phyloP scores from a whole-genome alignment of 164 flowering plant species.

The Kingdonia uniflora region DNA sequence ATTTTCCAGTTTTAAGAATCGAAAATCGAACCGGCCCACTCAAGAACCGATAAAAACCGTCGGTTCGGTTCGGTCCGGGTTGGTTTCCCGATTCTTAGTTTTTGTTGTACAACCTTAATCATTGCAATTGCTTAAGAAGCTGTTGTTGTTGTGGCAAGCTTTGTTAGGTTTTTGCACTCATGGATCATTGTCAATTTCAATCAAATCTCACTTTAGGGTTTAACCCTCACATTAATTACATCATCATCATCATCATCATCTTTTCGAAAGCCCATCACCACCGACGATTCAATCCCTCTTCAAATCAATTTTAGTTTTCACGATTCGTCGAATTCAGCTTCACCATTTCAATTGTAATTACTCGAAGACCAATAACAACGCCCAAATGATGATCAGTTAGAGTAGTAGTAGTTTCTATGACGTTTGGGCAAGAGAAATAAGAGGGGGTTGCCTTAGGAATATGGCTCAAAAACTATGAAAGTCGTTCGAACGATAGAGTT shows the following conservation, averaged over 20 bases:
- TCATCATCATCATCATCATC: too few relatives aligned
- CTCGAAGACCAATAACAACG: too few relatives aligned
- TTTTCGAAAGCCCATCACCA: slow-evolving; percentile 10
- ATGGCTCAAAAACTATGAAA: too few relatives aligned
- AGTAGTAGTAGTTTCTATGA: too few relatives aligned
- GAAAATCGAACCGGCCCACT: too few relatives aligned
- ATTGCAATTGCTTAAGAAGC: slow-evolving; percentile 22
- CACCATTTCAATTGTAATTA: slow-evolving; percentile 34
- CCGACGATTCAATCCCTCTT: slow-evolving; percentile 31
- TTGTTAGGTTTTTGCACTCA: too few relatives aligned
- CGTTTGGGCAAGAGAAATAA: slow-evolving; percentile 14
- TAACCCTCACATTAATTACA: slow-evolving; percentile 20
- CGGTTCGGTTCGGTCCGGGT: too few relatives aligned
- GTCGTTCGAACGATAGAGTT: too few relatives aligned
- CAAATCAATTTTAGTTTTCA: slow-evolving; percentile 29
- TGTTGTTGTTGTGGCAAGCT: slow-evolving; percentile 25
- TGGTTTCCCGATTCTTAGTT: slow-evolving; percentile 3
- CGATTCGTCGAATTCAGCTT: slow-evolving; percentile 13
- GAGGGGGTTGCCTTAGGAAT: background rate
- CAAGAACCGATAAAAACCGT: too few relatives aligned
- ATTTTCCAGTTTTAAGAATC: too few relatives aligned
- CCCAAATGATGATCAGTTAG: too few relatives aligned
- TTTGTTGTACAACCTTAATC: slow-evolving; percentile 22
- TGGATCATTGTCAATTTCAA: slow-evolving; percentile 38
- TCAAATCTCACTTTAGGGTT: slow-evolving; percentile 42